A percentile compares a stretch with the other conserved stretches of the same genome.
These are phyloP conservation scores for Adansonia madagascariensis DNA, from an alignment of 441 rosid species.

Conservation along the genomic window DNA sequence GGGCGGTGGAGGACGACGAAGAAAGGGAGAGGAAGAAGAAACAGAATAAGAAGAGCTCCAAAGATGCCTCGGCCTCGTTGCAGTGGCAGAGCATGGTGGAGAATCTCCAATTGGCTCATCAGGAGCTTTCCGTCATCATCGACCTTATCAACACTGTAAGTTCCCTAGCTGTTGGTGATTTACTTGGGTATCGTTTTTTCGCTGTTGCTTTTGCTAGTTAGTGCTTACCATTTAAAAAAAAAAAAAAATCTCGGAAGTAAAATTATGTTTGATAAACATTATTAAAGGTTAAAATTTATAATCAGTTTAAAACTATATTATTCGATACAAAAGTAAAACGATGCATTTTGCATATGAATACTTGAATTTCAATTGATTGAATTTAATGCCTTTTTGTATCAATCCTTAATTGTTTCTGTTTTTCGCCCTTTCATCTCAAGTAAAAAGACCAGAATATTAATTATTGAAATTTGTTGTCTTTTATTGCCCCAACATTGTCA, in stretches of 20 bases:
- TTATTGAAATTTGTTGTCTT: background rate
- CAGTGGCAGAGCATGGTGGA: conserved; percentile 93
- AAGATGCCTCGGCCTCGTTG: conserved; percentile 67
- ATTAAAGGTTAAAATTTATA: background rate
- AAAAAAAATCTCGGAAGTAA: no score
- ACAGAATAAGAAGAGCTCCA: conserved; percentile 66
- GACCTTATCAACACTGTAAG: conserved; percentile 90
- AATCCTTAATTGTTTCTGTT: background rate
- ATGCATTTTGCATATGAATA: background rate
- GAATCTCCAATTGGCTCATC: conserved; percentile 87
- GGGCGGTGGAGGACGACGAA: conserved; percentile 83
- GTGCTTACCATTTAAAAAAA: background rate
- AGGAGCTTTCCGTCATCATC: conserved; percentile 83
- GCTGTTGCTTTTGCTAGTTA: background rate
- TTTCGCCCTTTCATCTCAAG: background rate
- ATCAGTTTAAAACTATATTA: background rate
- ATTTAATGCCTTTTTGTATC: background rate
- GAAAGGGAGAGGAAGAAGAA: conserved; percentile 52
- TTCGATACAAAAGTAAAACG: background rate
- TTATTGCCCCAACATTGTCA: background rate
- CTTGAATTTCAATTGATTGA: background rate
- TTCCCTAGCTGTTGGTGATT: conserved; percentile 22
- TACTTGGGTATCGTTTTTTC: background rate
- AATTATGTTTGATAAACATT: background rate
- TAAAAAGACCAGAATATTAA: background rate